These are phyloP conservation scores for Nasturtium officinale DNA, from an alignment of 345 rosid species.

Conservation along the genomic window DNA sequence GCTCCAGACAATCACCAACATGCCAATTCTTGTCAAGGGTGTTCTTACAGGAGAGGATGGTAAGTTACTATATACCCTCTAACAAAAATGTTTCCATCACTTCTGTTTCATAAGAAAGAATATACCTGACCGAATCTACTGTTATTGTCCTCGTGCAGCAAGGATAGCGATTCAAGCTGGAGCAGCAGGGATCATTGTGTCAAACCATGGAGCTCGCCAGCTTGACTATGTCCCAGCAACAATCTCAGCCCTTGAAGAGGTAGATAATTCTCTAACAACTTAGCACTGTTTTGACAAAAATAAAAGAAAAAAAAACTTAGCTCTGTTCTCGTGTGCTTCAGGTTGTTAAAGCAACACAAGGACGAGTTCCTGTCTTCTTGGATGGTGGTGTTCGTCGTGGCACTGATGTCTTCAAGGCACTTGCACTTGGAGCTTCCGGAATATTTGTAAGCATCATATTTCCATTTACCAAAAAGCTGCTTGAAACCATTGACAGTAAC, in stretches of 20 bases:
- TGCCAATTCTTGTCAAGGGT: constrained; percentile 92
- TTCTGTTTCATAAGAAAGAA: background rate
- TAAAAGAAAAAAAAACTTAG: too few relatives aligned
- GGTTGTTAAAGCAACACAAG: constrained; percentile 91
- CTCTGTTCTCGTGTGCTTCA: constrained; percentile 25
- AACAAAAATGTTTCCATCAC: background rate
- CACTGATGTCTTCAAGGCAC: constrained; percentile 91
- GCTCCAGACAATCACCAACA: constrained; percentile 79
- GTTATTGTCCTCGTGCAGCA: constrained; percentile 50
- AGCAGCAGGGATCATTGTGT: constrained; percentile 88
- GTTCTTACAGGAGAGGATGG: constrained; percentile 87
- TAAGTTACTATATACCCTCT: constrained; percentile 36
- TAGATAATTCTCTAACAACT: constrained; percentile 25
- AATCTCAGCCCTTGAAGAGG: constrained; percentile 92
- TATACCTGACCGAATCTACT: constrained; percentile 2
- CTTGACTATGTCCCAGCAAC: constrained; percentile 83
- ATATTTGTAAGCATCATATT: constrained; percentile 63
- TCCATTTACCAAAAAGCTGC: background rate
- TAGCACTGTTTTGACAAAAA: too few relatives aligned
- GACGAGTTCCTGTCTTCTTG: constrained; percentile 81
- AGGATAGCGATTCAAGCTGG: constrained; percentile 70
- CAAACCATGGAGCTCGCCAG: constrained; percentile 95
- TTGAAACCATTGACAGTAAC: background rate
- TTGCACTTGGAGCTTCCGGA: constrained; percentile 93
- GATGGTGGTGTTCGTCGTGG: constrained; percentile 98